Conservation (phyloP, 2,329 filamentous ascomycete genomes). For the Podosphaera xanthii region DNA sequence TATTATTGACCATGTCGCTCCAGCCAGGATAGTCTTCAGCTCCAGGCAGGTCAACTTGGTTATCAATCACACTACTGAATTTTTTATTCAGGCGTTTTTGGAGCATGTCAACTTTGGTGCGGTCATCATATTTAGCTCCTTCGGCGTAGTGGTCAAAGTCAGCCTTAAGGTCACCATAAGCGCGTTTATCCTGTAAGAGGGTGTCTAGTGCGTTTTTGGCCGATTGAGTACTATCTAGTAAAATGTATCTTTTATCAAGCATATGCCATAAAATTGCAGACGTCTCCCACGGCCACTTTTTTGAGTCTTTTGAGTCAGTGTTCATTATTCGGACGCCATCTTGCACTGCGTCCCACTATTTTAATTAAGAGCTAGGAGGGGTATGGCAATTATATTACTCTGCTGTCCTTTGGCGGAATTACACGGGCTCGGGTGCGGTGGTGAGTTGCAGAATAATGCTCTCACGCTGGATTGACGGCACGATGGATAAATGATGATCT, state of each 20-base stretch:
- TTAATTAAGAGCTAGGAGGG: too few species aligned
- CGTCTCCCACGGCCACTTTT: too few species aligned
- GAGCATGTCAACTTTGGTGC: neutral
- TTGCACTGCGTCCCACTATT: too few species aligned
- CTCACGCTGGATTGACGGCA: too few species aligned
- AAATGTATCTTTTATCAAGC: neutral
- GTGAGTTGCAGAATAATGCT: too few species aligned
- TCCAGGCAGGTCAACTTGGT: neutral
- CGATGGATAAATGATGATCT: too few species aligned
- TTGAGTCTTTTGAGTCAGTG: too few species aligned
- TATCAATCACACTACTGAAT: neutral
- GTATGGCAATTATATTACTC: too few species aligned
- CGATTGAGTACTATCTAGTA: neutral
- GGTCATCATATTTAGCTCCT: neutral
- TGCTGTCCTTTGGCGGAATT: too few species aligned
- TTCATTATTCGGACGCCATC: too few species aligned
- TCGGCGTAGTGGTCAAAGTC: neutral
- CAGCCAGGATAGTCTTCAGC: neutral
- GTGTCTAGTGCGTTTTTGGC: neutral
- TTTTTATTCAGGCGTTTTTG: neutral
- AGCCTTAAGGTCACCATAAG: neutral
- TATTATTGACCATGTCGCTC: slow-evolving; percentile 1
- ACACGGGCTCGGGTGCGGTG: too few species aligned
- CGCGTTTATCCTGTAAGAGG: neutral
- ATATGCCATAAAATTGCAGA: neutral